Evolutionary conservation across 2,329 filamentous ascomycete species (phyloP), one percentile per base, ranked within the genome.

Genomic region (Cladosporium cucumerinum): DNA sequence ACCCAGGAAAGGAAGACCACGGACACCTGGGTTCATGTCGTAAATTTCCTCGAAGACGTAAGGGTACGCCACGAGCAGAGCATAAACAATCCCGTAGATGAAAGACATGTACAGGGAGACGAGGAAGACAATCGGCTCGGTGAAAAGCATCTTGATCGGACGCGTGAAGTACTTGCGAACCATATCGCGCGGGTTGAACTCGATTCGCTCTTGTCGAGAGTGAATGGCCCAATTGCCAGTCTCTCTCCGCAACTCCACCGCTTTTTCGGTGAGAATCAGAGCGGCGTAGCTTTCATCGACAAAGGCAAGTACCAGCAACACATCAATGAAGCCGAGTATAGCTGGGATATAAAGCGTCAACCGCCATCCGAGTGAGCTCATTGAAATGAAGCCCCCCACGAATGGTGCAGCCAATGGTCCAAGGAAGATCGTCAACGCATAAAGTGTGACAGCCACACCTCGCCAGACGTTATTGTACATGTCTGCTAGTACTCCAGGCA

Each of bases 31-130:
- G n/a, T 78, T 81, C 85, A 86, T 89, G 55, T 83, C 83, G 57
- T 86, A 83, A 39, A 78, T 70, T 64, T 81, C 70, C 70, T 87
- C 82, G 74, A 87, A 91, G 51, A 91, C 87, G 70, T 90, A 80
- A 1, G 79, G 79, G 69, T 77, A 81, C 25, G 78, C 79, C 18
- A 76, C 76, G 68, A 81, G 81, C 6, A 81, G 72, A 76, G 80
- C 78, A 69, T 81, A 81, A 0, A 81, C 72, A 4, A 78, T 80
- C n/a, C 79, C 79, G 68, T 81, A 81, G 66, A 81, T 78, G 69
- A 82, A 87, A 62, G 87, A 86, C 79, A 88, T 84, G 77, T 89
- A 90, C n/a, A 90, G 78, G 32, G 84, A 85, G 1, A 86, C 79
- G 14, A 89, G 77, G 14, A 89, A 73, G 28, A 89, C 86, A 67